phyloP scores from a whole-genome alignment of 2,329 filamentous ascomycete genomes.

The Scleromitrula shiraiana region DNA sequence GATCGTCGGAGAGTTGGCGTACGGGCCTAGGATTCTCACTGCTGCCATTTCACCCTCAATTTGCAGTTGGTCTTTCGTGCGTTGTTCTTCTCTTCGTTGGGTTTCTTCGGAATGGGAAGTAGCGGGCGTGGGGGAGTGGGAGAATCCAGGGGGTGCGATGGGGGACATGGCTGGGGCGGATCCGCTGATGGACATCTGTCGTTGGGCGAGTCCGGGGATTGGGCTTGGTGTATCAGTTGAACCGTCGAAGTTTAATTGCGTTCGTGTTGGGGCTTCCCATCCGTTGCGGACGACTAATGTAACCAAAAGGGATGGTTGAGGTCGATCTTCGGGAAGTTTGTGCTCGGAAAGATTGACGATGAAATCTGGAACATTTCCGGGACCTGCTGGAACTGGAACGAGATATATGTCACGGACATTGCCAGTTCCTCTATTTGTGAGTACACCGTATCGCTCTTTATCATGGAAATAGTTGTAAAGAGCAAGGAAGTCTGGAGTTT shows the following conservation, averaged over 20 bases:
- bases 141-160: slow-evolving; percentile 34
- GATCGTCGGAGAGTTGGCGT: slow-evolving; percentile 57
- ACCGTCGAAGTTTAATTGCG: slow-evolving; percentile 16
- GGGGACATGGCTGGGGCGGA: slow-evolving; percentile 45
- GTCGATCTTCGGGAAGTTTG: slow-evolving; percentile 61
- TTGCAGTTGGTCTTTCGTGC: slow-evolving; percentile 29
- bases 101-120: slow-evolving; percentile 12
- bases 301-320: slow-evolving; percentile 71
- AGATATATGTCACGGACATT: slow-evolving; percentile 88
- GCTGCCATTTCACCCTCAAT: slow-evolving; percentile 49
- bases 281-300: slow-evolving; percentile 76
- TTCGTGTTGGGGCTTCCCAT: slow-evolving; percentile 13
- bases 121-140: slow-evolving; percentile 16
- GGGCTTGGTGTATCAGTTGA: slow-evolving; percentile 26
- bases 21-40: slow-evolving; percentile 51
- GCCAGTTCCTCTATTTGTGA: slow-evolving; percentile 64
- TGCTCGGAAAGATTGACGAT: slow-evolving; percentile 83
- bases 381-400: slow-evolving; percentile 71
- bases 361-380: slow-evolving; percentile 69
- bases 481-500: slow-evolving; percentile 57
- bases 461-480: slow-evolving; percentile 83
- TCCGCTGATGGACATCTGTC: slow-evolving; percentile 42
- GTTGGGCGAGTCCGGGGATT: slow-evolving; percentile 30
- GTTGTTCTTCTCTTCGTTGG: slow-evolving; percentile 32
- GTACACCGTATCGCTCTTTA: slow-evolving; percentile 79